These are phyloP conservation scores for Elsinoe arachidis DNA, from an alignment of 2,329 filamentous ascomycete species.

Conservation along the genomic window DNA sequence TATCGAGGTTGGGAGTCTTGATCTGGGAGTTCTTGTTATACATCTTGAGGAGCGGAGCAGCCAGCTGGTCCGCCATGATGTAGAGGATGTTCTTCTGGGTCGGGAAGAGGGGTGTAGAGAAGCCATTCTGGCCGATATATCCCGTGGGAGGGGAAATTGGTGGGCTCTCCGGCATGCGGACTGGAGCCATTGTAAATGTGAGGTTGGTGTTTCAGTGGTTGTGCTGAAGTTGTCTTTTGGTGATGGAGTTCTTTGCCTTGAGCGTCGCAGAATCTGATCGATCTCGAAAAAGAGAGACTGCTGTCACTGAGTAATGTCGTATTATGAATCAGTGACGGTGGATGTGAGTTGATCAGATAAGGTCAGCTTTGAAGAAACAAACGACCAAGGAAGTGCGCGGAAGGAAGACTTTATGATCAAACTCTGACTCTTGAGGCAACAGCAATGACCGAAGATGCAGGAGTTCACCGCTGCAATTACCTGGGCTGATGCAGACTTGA, in stretches of 20 bases:
- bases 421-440: background rate
- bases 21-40: constrained; percentile 84
- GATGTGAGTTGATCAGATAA: background rate
- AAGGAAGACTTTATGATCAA: constrained; percentile 6
- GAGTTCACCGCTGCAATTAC: constrained; percentile 10
- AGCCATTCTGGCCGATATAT: constrained; percentile 31
- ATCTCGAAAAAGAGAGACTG: background rate
- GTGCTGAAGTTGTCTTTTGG: background rate
- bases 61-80: constrained; percentile 95
- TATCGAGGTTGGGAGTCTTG: constrained; percentile 83
- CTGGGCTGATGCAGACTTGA: background rate
- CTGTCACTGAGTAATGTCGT: background rate
- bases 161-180: constrained; percentile 22
- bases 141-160: constrained; percentile 30
- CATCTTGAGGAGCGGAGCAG: constrained; percentile 82
- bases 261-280: background rate
- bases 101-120: constrained; percentile 31
- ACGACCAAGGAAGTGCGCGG: background rate
- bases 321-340: constrained; percentile 1
- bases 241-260: background rate
- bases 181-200: constrained; percentile 4
- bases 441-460: background rate
- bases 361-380: background rate
- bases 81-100: constrained; percentile 69
- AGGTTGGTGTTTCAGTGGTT: background rate